A percentile compares a stretch with the other conserved stretches of the same genome.
These are phyloP conservation scores for Pseudopithomyces chartarum DNA, from an alignment of 2,329 filamentous ascomycete species.

Conservation along the genomic window DNA sequence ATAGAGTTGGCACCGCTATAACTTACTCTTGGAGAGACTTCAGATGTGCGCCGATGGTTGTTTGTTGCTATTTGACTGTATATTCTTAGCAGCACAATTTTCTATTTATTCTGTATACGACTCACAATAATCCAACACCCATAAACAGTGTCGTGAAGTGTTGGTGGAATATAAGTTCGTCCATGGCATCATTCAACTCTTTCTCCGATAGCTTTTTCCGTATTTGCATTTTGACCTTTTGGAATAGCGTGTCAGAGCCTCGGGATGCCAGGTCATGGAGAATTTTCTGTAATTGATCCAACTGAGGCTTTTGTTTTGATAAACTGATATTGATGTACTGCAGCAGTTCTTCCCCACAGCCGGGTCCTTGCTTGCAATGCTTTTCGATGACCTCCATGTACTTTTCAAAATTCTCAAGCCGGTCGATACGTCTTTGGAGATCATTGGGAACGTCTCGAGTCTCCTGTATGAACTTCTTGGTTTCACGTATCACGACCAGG, in stretches of 20 bases:
- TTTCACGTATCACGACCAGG: conserved; percentile 14
- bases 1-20: background rate
- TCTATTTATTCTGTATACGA: background rate
- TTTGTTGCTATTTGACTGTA: background rate
- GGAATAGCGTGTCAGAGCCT: conserved; percentile 11
- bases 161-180: conserved; percentile 15
- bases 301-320: conserved; percentile 3
- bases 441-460: conserved; percentile 8
- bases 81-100: background rate
- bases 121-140: background rate
- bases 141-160: conserved; percentile 9
- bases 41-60: conserved; percentile 15
- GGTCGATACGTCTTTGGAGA: conserved; percentile 8
- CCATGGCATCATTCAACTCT: conserved; percentile 17
- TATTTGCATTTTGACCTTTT: conserved; percentile 15
- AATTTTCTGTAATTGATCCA: conserved; percentile 11
- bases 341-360: conserved; percentile 2
- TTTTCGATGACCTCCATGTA: conserved; percentile 13
- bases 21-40: background rate
- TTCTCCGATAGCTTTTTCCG: conserved; percentile 11
- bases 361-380: conserved; percentile 7
- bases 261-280: conserved; percentile 13
- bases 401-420: conserved; percentile 8
- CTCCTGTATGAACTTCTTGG: conserved; percentile 18
- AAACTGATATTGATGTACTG: conserved; percentile 12